These are phyloP conservation scores for Rhodotorula graminis DNA, from an alignment of 768 basidiomycete species.

Conservation along the genomic window DNA sequence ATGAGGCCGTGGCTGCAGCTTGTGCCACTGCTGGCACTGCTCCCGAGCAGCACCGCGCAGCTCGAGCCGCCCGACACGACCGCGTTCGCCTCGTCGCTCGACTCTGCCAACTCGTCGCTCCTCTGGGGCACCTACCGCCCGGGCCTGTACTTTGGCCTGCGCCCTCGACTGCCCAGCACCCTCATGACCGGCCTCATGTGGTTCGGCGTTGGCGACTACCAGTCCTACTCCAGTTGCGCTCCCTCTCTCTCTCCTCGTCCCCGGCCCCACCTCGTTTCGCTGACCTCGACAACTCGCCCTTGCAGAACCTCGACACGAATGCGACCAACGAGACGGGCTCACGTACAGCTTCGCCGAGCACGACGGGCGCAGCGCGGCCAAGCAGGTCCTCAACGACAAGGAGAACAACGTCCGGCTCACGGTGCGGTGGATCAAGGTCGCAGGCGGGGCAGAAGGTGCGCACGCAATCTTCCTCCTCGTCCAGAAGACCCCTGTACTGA, in stretches of 20 bases:
- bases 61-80: neutral
- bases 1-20: neutral
- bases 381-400: slow-evolving; percentile 75
- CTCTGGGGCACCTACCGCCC: slow-evolving; percentile 81
- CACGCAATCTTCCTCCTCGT: no score
- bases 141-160: slow-evolving; percentile 88
- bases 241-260: no score
- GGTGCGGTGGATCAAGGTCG: slow-evolving; percentile 79
- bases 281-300: neutral
- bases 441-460: slow-evolving; percentile 61
- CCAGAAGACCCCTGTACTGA: no score
- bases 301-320: slow-evolving; percentile 72
- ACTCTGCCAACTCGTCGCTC: slow-evolving; percentile 15
- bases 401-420: slow-evolving; percentile 78
- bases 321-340: slow-evolving; percentile 79
- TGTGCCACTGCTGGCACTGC: neutral
- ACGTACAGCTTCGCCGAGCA: slow-evolving; percentile 83
- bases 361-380: slow-evolving; percentile 76
- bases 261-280: neutral
- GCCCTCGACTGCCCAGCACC: slow-evolving; percentile 79
- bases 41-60: neutral
- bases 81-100: neutral
- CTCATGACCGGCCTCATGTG: slow-evolving; percentile 89
- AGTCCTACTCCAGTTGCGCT: slow-evolving; percentile 54
- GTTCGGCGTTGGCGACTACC: slow-evolving; percentile 83